Conservation (phyloP, 306 rosid genomes). For the Trichosanthes truncata region DNA sequence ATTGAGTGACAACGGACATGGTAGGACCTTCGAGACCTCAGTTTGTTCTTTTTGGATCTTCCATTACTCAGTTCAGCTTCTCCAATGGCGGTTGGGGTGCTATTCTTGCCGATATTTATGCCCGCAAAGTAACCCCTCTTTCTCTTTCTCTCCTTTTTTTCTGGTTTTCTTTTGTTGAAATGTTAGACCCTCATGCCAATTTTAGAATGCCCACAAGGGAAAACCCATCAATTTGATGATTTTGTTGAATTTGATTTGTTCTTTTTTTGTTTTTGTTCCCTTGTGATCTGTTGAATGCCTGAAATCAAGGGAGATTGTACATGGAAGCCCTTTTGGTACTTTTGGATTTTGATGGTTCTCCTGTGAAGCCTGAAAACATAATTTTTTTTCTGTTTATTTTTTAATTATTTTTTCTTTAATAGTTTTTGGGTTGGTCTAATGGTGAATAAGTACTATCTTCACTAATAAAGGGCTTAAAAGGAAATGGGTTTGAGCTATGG, state of each 20-base stretch:
- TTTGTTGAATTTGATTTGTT: background rate
- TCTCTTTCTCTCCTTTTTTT: background rate
- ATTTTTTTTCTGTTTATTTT: background rate
- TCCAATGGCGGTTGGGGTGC: constrained; percentile 87
- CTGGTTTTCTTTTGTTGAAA: background rate
- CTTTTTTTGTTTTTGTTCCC: background rate
- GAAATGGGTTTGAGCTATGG: no score
- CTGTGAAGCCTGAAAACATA: background rate
- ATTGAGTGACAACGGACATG: background rate
- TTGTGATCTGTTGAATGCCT: background rate
- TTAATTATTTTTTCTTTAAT: background rate
- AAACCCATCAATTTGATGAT: background rate
- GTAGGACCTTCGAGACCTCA: constrained; percentile 47
- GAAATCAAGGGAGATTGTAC: background rate
- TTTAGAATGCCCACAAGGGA: background rate
- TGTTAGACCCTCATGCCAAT: background rate
- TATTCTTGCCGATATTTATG: constrained; percentile 64
- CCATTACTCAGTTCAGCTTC: constrained; percentile 80
- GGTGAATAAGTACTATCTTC: no score
- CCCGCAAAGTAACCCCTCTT: constrained; percentile 53
- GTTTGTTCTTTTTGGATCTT: constrained; percentile 86
- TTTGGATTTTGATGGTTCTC: background rate
- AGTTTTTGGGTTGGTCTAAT: background rate
- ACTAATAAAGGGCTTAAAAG: no score
- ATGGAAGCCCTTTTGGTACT: background rate